Conservation (phyloP, 768 basidiomycete genomes). For the Collybia sordida region DNA sequence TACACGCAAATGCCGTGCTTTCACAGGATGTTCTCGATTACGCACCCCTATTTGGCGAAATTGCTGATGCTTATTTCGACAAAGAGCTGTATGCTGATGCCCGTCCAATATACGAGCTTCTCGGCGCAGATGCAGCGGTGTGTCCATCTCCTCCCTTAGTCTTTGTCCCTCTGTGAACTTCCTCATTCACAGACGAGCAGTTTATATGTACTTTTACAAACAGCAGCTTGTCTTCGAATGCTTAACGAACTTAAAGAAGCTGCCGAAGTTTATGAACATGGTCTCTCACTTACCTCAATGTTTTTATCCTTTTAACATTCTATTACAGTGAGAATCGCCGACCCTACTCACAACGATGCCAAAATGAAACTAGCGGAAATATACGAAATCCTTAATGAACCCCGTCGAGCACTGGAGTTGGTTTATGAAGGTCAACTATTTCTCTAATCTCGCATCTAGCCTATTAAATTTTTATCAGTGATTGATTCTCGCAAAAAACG, state of each 20-base stretch:
- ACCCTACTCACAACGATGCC: conserved; percentile 76
- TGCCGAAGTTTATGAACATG: conserved; percentile 79
- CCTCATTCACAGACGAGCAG: conserved; percentile 62
- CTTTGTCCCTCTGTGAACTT: background rate
- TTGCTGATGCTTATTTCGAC: conserved; percentile 84
- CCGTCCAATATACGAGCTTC: conserved; percentile 72
- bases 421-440: conserved; percentile 71
- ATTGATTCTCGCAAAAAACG: conserved; percentile 62
- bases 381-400: conserved; percentile 81
- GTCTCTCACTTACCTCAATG: conserved; percentile 37
- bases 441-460: background rate
- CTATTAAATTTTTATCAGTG: conserved; percentile 29
- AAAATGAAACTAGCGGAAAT: conserved; percentile 91
- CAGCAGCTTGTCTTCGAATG: conserved; percentile 80
- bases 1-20: conserved; percentile 74
- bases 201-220: conserved; percentile 68
- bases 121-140: conserved; percentile 76
- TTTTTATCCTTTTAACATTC: background rate
- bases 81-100: conserved; percentile 77
- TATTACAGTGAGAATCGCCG: conserved; percentile 62
- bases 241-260: conserved; percentile 75
- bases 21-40: conserved; percentile 75
- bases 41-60: conserved; percentile 74
- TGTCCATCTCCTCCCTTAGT: conserved; percentile 17
- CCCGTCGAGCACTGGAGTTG: conserved; percentile 77